A percentile compares a stretch with the other conserved stretches of the same genome.
Conservation (phyloP, 306 rosid genomes). For the Fagus sylvatica region DNA sequence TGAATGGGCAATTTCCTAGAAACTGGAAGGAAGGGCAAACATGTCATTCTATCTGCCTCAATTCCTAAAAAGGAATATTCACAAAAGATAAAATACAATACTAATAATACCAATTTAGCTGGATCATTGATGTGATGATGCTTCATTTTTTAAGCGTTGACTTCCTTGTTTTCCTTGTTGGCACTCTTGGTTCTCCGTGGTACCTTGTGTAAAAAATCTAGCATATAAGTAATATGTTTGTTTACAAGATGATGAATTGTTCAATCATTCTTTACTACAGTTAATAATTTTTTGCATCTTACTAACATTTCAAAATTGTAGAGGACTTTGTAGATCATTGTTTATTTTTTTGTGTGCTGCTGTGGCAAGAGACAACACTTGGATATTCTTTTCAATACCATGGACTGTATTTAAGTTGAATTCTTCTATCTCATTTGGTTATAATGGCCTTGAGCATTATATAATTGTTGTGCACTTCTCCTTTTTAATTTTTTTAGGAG, state of each 20-base stretch:
- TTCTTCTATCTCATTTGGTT: slow-evolving; percentile 10
- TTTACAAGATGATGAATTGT: neutral
- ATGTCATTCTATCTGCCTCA: neutral
- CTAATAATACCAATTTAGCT: neutral
- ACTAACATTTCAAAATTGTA: neutral
- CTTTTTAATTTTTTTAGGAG: slow-evolving; percentile 48
- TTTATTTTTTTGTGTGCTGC: neutral
- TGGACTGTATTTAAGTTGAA: slow-evolving; percentile 5
- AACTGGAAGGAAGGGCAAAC: neutral
- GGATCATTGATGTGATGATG: neutral
- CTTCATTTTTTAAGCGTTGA: neutral
- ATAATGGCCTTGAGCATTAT: slow-evolving; percentile 19
- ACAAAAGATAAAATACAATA: neutral
- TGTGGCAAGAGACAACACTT: neutral
- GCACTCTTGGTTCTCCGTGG: neutral
- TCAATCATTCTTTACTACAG: neutral
- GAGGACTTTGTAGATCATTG: neutral
- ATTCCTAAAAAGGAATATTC: neutral
- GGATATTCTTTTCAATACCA: neutral
- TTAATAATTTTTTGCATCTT: neutral
- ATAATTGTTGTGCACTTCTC: slow-evolving; percentile 7
- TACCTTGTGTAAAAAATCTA: neutral
- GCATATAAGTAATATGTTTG: neutral
- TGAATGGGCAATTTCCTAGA: neutral
- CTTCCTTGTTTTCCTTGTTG: neutral